Percentiles rank a stretch among this genome's conserved stretches.
Conservation (phyloP, 345 rosid genomes). For the Eucalyptus lansdowneana region DNA sequence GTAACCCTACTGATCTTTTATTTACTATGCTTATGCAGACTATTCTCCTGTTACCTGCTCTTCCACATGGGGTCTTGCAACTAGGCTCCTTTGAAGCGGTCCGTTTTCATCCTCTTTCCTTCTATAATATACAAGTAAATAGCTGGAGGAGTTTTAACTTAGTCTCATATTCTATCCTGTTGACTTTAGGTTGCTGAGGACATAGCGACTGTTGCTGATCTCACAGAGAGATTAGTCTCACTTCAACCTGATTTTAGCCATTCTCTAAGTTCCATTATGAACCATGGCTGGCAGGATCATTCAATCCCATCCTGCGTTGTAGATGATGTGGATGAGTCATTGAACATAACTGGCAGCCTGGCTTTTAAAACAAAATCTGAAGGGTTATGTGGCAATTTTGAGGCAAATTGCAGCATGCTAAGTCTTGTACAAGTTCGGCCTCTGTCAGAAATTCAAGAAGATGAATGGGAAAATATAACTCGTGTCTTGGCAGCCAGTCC, state of each 20-base stretch:
- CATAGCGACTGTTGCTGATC: constrained; percentile 3
- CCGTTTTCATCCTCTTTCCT: neutral
- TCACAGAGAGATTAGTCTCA: constrained; percentile 16
- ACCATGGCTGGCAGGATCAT: constrained; percentile 3
- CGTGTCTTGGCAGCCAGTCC: neutral
- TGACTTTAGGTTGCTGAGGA: constrained; percentile 42
- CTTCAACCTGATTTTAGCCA: neutral
- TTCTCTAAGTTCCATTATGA: neutral
- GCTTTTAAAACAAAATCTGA: neutral
- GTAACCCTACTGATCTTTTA: neutral
- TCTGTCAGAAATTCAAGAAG: neutral
- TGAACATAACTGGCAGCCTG: neutral
- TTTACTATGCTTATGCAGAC: constrained; percentile 32
- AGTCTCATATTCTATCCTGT: neutral
- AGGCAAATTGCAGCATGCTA: neutral
- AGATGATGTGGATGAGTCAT: constrained; percentile 5
- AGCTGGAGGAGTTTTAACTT: neutral
- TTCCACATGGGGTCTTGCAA: constrained; percentile 54
- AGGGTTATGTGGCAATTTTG: neutral
- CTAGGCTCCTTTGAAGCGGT: constrained; percentile 57
- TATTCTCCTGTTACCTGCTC: constrained; percentile 39
- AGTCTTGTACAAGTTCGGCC: neutral
- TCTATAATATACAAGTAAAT: neutral
- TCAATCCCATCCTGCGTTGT: neutral
- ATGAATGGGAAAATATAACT: neutral